These are phyloP conservation scores for Candida pseudoviswanathii DNA, from an alignment of 1,139 yeast genomes.

Conservation along the genomic window DNA sequence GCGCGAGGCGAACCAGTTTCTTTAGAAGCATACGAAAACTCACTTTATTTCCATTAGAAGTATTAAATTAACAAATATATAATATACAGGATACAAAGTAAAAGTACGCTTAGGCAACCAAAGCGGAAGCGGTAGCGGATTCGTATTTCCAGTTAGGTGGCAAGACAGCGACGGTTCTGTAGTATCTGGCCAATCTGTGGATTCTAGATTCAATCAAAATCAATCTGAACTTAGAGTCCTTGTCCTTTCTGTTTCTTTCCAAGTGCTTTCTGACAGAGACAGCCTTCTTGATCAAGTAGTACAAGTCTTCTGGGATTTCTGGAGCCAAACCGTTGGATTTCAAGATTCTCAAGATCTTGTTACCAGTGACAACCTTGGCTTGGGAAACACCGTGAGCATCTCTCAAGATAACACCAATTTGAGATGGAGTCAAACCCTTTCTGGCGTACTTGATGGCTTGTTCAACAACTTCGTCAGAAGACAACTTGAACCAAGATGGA, in stretches of 20 bases:
- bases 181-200: conserved; percentile 99
- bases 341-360: conserved; percentile 98
- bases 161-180: conserved; percentile 98
- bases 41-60: background rate
- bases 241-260: conserved; percentile 99
- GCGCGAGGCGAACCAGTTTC: too few species aligned
- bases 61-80: conserved; percentile 4
- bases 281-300: conserved; percentile 99
- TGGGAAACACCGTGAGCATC: conserved; percentile 99
- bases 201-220: conserved; percentile 99
- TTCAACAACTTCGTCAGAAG: conserved; percentile 95
- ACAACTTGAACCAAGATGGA: conserved; percentile 99
- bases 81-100: conserved; percentile 6
- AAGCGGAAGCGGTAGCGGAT: conserved; percentile 99
- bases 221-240: conserved; percentile 99
- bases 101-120: conserved; percentile 75
- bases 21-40: background rate
- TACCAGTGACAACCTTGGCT: conserved; percentile 96
- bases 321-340: conserved; percentile 99
- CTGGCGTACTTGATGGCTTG: conserved; percentile 99
- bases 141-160: conserved; percentile 99
- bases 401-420: conserved; percentile 98
- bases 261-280: conserved; percentile 99
- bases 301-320: conserved; percentile 99
- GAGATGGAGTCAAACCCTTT: conserved; percentile 99